Evolutionary conservation across 768 basidiomycete species (phyloP).

Genomic region (Podaxis sp.): DNA sequence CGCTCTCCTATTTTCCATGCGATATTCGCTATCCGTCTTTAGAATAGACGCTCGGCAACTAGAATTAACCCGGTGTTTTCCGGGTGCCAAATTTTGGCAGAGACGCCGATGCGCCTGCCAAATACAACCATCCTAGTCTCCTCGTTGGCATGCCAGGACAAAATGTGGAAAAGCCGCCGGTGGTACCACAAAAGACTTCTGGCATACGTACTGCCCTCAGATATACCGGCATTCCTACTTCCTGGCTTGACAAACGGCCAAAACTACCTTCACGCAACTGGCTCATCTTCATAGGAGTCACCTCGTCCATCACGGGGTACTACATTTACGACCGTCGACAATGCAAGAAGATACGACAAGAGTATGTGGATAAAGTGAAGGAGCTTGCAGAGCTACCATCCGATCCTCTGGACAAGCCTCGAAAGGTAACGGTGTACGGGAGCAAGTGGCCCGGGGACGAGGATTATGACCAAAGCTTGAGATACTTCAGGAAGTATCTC

Average conservation of each 20-base stretch:
- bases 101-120: not conserved
- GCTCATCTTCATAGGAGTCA: slow-evolving; percentile 86
- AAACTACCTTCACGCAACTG: slow-evolving; percentile 89
- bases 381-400: slow-evolving; percentile 71
- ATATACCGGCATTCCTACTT: slow-evolving; percentile 68
- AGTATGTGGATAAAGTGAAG: slow-evolving; percentile 79
- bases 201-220: slow-evolving; percentile 63
- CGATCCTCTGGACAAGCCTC: slow-evolving; percentile 61
- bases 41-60: not conserved
- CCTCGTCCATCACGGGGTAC: slow-evolving; percentile 65
- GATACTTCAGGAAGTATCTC: slow-evolving; percentile 95
- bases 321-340: slow-evolving; percentile 87
- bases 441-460: slow-evolving; percentile 95
- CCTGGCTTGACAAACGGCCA: slow-evolving; percentile 84
- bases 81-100: slow-evolving; percentile 20
- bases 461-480: slow-evolving; percentile 79
- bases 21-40: not conserved
- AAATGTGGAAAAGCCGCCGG: slow-evolving; percentile 22
- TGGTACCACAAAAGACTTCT: slow-evolving; percentile 35
- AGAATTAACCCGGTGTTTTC: slow-evolving; percentile 2
- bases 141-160: slow-evolving; percentile 25
- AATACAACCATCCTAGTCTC: slow-evolving; percentile 18
- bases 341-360: slow-evolving; percentile 73
- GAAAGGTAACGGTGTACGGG: slow-evolving; percentile 85
- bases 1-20: not conserved